Base-by-base conservation (phyloP, 2,329 filamentous ascomycete genomes). In the Fusarium sp. region DNA sequence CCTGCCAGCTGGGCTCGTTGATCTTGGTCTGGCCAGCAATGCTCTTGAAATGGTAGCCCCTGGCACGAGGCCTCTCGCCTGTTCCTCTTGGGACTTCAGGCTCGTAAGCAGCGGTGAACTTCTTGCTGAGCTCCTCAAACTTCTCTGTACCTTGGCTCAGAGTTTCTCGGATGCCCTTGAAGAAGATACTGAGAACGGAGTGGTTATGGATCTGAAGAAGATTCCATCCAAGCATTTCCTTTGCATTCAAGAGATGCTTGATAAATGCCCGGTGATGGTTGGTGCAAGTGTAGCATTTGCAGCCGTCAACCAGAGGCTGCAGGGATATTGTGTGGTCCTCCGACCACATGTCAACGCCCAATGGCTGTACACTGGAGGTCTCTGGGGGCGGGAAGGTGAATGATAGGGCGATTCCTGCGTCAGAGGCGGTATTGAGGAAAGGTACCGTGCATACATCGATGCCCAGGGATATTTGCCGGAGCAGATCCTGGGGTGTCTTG, bases 141-240 rank as follows among this genome's bases (percentile, higher is more conserved):
- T 81, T 84, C 1, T 85, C 82, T 0, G 84, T 78, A 25, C 92
- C 89, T 4, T 85, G 77, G 4, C 72, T 81, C 18, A 98, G 92
- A 65, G 91, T 91, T 2, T 83, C 80, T 22, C 96, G 91, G 8
- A 98, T 86, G 0, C 87, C 89, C 0, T 85, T 82, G 81, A 98
- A 98, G 85, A 98, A 98, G 0, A 84, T 78, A 54, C 90, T 88
- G 63, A 97, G 83, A 9, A 93, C 84, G 70, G 91, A 88, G 81
- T 97, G 92, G 81, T 99, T 99, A 84, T 99, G 97, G 5, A 98
- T 88, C 81, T 98, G 96, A 9, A 99, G 87, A 9, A 99, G 87
- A 0, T 93, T 94, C 97, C 97, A 99, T 27, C 93, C 96, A 6
- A 98, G 90, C 97, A 99, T 98, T 83, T 99, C 97, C 80, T 95